Conservation (phyloP, 176 grass and related monocot genomes). For the Saccharum spontaneum region DNA sequence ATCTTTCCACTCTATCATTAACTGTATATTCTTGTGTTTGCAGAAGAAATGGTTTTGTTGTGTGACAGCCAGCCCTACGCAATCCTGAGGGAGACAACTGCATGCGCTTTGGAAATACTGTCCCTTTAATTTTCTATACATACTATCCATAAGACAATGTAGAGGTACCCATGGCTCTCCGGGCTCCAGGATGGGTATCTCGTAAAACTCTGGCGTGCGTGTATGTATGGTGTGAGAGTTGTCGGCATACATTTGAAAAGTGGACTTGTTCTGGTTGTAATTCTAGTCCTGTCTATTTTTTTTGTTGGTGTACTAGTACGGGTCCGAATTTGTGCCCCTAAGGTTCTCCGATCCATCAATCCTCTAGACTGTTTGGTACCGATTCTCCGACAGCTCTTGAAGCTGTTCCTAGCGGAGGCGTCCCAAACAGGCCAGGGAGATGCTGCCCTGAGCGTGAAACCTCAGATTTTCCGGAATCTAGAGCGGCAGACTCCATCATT, state of each 20-base stretch:
- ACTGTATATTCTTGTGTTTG: constrained; percentile 4
- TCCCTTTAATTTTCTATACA: constrained; percentile 56
- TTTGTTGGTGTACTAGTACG: neutral
- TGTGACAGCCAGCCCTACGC: constrained; percentile 70
- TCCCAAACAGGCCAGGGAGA: too few relatives aligned
- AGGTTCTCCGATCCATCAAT: too few relatives aligned
- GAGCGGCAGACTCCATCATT: too few relatives aligned
- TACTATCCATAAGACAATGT: constrained; percentile 67
- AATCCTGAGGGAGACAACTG: constrained; percentile 48
- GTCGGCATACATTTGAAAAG: constrained; percentile 39
- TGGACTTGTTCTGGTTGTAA: constrained; percentile 46
- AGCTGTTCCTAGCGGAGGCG: too few relatives aligned
- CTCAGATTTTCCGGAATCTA: too few relatives aligned
- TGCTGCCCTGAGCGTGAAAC: too few relatives aligned
- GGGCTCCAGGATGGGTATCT: constrained; percentile 28
- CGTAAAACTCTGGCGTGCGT: constrained; percentile 44
- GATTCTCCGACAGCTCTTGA: too few relatives aligned
- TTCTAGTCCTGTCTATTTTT: neutral
- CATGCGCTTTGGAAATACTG: constrained; percentile 25
- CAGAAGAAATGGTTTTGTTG: constrained; percentile 98
- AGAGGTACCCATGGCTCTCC: constrained; percentile 42
- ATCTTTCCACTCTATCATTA: neutral
- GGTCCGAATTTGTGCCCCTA: too few relatives aligned
- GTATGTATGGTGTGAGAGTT: constrained; percentile 50
- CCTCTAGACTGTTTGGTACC: too few relatives aligned